Evolutionary conservation across 2,329 filamentous ascomycete species (phyloP).

Genomic region (Tolypocladium sp.): DNA sequence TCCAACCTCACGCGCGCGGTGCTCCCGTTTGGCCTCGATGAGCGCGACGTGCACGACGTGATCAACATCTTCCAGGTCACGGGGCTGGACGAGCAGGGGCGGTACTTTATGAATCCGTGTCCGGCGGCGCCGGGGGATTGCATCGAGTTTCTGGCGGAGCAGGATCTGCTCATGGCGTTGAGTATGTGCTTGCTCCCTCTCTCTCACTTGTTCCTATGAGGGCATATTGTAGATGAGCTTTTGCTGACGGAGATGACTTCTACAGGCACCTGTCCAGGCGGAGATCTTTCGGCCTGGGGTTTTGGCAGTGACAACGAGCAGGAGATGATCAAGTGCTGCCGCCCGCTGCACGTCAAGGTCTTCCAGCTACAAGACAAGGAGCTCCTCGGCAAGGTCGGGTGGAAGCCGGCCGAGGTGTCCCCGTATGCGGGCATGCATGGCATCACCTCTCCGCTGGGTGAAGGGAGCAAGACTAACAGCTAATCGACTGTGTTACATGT

Average conservation of each 20-base stretch:
- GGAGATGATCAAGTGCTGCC: constrained; percentile 61
- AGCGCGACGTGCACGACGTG: constrained; percentile 75
- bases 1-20: constrained; percentile 72
- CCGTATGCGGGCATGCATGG: constrained; percentile 60
- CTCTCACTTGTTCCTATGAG: no score
- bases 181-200: constrained; percentile 26
- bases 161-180: constrained; percentile 57
- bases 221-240: no score
- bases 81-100: constrained; percentile 59
- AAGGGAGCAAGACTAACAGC: constrained; percentile 1
- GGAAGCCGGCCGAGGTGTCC: constrained; percentile 52
- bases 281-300: constrained; percentile 74
- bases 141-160: constrained; percentile 74
- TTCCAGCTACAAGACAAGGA: constrained; percentile 49
- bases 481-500: not conserved
- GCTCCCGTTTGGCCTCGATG: constrained; percentile 55
- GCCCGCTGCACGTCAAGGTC: constrained; percentile 67
- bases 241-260: not conserved
- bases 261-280: constrained; percentile 63
- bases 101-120: constrained; percentile 66
- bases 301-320: constrained; percentile 61
- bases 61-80: constrained; percentile 84
- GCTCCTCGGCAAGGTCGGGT: constrained; percentile 43
- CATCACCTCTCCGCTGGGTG: constrained; percentile 17
- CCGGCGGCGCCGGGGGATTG: constrained; percentile 47